These are phyloP conservation scores for Taphrina deformans DNA, from an alignment of 1,139 yeast genomes.

Conservation along the genomic window DNA sequence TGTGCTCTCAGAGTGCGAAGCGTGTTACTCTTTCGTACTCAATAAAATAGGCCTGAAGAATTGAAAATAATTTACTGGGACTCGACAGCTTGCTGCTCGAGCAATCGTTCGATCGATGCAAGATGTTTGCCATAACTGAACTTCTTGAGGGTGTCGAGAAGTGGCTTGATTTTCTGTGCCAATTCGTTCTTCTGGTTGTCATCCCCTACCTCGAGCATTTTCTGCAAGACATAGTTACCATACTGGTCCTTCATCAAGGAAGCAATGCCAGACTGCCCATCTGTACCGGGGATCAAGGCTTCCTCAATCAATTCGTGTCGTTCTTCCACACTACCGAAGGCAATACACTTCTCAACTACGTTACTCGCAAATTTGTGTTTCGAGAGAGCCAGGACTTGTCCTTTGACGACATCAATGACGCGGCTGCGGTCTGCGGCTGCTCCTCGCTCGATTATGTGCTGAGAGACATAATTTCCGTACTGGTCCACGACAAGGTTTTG, in stretches of 20 bases:
- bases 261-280: slow-evolving; percentile 38
- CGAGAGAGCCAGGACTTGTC: slow-evolving; percentile 74
- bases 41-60: slow-evolving; percentile 4
- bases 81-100: slow-evolving; percentile 21
- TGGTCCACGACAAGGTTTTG: slow-evolving; percentile 87
- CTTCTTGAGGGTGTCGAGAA: slow-evolving; percentile 48
- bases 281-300: slow-evolving; percentile 49
- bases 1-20: slow-evolving; percentile 4
- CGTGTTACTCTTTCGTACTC: not conserved
- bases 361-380: slow-evolving; percentile 97
- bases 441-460: slow-evolving; percentile 87
- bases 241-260: slow-evolving; percentile 95
- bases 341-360: slow-evolving; percentile 91
- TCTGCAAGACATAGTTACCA: slow-evolving; percentile 95
- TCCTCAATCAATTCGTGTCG: slow-evolving; percentile 62
- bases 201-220: slow-evolving; percentile 77
- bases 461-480: slow-evolving; percentile 96
- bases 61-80: not conserved
- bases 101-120: slow-evolving; percentile 30
- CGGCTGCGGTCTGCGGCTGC: slow-evolving; percentile 54
- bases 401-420: slow-evolving; percentile 54
- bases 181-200: slow-evolving; percentile 56
- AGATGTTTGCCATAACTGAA: slow-evolving; percentile 65
- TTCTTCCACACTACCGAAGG: slow-evolving; percentile 66
- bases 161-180: slow-evolving; percentile 48